Conservation (phyloP, 2,329 filamentous ascomycete species). For the Shiraia sp. region DNA sequence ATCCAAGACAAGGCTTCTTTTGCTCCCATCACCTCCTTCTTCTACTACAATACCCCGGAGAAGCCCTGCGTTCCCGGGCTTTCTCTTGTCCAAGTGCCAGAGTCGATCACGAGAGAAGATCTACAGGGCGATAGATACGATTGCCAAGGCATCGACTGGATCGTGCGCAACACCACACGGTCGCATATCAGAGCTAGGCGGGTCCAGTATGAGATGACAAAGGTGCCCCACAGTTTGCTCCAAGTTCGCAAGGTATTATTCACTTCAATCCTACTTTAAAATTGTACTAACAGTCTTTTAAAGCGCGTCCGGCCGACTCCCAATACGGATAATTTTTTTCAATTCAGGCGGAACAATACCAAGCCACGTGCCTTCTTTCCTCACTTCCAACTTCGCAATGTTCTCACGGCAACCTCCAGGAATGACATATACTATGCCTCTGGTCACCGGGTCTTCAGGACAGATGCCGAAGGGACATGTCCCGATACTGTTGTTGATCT, state of each 20-base stretch:
- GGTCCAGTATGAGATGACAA: slow-evolving; percentile 23
- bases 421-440: slow-evolving; percentile 60
- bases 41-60: slow-evolving; percentile 20
- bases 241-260: slow-evolving; percentile 24
- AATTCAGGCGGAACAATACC: slow-evolving; percentile 54
- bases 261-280: not conserved
- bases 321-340: slow-evolving; percentile 52
- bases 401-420: slow-evolving; percentile 58
- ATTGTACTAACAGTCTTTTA: slow-evolving; percentile 13
- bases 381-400: slow-evolving; percentile 64
- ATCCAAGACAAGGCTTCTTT: slow-evolving; percentile 36
- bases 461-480: slow-evolving; percentile 51
- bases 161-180: slow-evolving; percentile 32
- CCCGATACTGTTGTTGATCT: slow-evolving; percentile 55
- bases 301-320: slow-evolving; percentile 33
- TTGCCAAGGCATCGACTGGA: slow-evolving; percentile 46
- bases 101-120: slow-evolving; percentile 34
- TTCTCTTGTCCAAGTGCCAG: slow-evolving; percentile 28
- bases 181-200: slow-evolving; percentile 29
- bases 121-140: slow-evolving; percentile 41
- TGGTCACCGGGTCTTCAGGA: slow-evolving; percentile 53
- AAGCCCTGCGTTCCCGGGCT: slow-evolving; percentile 22
- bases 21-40: slow-evolving; percentile 33
- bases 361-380: slow-evolving; percentile 55
- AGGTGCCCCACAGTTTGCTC: slow-evolving; percentile 18